These are phyloP conservation scores for Boletus patriciae DNA, from an alignment of 768 basidiomycete genomes.

Conservation along the genomic window DNA sequence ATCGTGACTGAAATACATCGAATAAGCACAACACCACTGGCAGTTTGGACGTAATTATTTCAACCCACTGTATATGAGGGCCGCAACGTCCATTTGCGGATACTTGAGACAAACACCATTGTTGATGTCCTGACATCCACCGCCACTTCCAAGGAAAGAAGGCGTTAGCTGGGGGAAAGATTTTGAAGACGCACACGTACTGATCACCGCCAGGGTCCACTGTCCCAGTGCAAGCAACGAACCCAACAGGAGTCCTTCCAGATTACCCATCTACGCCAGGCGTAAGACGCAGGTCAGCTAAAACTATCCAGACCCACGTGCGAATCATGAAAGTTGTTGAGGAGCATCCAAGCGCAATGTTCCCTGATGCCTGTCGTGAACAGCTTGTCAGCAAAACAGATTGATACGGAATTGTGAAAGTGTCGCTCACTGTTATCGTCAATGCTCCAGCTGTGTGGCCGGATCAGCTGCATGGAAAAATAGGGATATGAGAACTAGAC, in stretches of 20 bases:
- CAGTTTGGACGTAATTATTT: not conserved
- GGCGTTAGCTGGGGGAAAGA: not conserved
- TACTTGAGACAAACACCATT: not conserved
- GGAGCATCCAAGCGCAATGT: slow-evolving; percentile 16
- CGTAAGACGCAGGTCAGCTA: not conserved
- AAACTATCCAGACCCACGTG: slow-evolving; percentile 14
- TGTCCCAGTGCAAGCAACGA: slow-evolving; percentile 19
- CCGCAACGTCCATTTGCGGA: not conserved
- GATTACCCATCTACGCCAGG: slow-evolving; percentile 22
- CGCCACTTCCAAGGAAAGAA: slow-evolving; percentile 5
- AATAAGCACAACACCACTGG: not conserved
- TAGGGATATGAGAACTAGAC: slow-evolving; percentile 1
- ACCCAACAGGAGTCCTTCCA: slow-evolving; percentile 23
- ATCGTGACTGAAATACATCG: slow-evolving; percentile 8
- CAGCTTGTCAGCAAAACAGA: not conserved
- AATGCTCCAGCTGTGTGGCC: slow-evolving; percentile 1
- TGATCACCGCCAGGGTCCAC: slow-evolving; percentile 11
- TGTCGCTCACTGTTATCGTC: slow-evolving; percentile 5
- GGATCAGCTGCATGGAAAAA: not conserved
- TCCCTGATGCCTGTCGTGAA: slow-evolving; percentile 1
- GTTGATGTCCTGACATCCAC: not conserved
- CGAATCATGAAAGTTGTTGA: slow-evolving; percentile 27
- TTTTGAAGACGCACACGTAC: slow-evolving; percentile 2
- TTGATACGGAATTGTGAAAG: too few relatives aligned
- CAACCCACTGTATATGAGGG: slow-evolving; percentile 20